Conservation (phyloP, 306 rosid species). For the Ormosia emarginata region DNA sequence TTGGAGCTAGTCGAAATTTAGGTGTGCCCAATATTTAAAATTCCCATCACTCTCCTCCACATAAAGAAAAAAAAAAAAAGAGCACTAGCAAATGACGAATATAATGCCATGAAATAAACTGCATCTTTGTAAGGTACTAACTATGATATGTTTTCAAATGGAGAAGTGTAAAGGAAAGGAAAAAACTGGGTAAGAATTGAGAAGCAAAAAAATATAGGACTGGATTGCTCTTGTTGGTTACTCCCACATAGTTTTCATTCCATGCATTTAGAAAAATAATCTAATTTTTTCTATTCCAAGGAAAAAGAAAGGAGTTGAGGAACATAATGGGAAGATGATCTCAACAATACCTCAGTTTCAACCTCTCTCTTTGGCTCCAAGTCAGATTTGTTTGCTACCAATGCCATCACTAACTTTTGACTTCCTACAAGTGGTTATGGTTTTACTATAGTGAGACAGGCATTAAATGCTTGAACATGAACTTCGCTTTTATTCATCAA, state of each 20-base stretch:
- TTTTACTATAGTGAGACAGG: not conserved
- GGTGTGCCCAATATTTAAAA: not conserved
- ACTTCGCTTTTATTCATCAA: not conserved
- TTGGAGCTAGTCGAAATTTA: not conserved
- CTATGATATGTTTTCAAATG: not conserved
- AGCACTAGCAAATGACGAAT: no score
- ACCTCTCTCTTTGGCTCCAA: conserved; percentile 54
- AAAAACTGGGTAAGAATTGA: not conserved
- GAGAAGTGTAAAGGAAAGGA: not conserved
- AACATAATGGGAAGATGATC: not conserved
- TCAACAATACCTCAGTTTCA: conserved; percentile 40
- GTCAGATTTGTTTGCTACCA: conserved; percentile 61
- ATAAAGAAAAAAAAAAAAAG: not conserved
- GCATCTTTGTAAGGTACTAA: not conserved
- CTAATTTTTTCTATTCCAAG: not conserved
- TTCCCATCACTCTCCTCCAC: conserved; percentile 14
- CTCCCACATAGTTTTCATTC: not conserved
- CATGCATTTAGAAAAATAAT: not conserved
- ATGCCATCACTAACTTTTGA: conserved; percentile 53
- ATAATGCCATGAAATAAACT: not conserved
- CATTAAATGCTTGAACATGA: not conserved
- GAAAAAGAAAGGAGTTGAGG: not conserved
- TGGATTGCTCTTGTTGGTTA: not conserved
- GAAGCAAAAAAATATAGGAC: not conserved
- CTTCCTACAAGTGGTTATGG: conserved; percentile 31